phyloP scores from a whole-genome alignment of 1,139 yeast species.

The Yamadazyma taylorii region DNA sequence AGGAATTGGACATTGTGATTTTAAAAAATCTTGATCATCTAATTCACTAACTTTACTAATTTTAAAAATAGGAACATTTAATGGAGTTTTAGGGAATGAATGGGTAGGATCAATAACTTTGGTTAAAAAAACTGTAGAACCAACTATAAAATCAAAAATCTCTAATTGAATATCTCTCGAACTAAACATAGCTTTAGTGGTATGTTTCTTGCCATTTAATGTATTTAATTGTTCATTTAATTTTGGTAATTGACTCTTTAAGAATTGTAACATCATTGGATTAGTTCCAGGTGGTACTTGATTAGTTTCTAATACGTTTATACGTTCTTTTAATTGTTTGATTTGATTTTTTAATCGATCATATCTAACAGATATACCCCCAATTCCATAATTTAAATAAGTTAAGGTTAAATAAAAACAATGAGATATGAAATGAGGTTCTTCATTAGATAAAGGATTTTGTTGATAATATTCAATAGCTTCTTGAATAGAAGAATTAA shows the following conservation, averaged over 20 bases:
- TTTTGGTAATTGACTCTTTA: slow-evolving; percentile 41
- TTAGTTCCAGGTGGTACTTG: slow-evolving; percentile 27
- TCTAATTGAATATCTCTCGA: slow-evolving; percentile 58
- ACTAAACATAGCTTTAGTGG: slow-evolving; percentile 61
- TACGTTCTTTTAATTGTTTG: slow-evolving; percentile 52
- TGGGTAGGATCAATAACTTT: slow-evolving; percentile 73
- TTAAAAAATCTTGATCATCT: slow-evolving; percentile 68
- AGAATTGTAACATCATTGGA: slow-evolving; percentile 33
- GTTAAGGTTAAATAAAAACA: slow-evolving; percentile 80
- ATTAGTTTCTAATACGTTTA: slow-evolving; percentile 45
- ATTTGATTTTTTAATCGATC: slow-evolving; percentile 54
- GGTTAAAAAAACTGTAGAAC: slow-evolving; percentile 70
- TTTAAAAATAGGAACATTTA: slow-evolving; percentile 68
- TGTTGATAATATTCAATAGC: slow-evolving; percentile 54
- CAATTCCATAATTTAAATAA: slow-evolving; percentile 84
- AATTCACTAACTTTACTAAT: slow-evolving; percentile 49
- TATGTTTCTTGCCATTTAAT: slow-evolving; percentile 47
- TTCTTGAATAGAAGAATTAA: slow-evolving; percentile 73
- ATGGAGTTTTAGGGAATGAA: slow-evolving; percentile 52
- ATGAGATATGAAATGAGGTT: slow-evolving; percentile 80
- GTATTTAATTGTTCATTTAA: slow-evolving; percentile 41
- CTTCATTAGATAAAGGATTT: slow-evolving; percentile 19
- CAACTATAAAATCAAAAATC: slow-evolving; percentile 73
- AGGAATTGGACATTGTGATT: slow-evolving; percentile 67
- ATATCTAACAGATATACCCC: slow-evolving; percentile 66